Percentiles rank a stretch among this genome's conserved stretches.
Evolutionary conservation across 2,329 filamentous ascomycete genomes (phyloP).

Genomic region (Aaosphaeria pasadenensis): DNA sequence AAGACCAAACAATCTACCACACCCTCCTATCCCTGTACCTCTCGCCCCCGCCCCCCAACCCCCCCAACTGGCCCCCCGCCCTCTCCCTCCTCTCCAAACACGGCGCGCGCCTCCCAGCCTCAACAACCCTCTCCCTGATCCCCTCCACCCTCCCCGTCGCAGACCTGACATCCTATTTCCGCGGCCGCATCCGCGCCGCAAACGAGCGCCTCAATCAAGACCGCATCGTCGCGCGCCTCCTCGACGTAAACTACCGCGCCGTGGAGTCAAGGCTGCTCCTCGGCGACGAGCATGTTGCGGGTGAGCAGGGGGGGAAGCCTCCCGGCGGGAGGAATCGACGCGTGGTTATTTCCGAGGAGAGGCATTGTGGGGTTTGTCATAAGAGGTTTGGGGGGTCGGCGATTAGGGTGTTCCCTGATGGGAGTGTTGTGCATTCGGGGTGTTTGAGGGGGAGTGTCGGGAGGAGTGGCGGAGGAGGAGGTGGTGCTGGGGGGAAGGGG

Average conservation of each 20-base stretch:
- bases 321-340: constrained; percentile 58
- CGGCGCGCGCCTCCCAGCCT: constrained; percentile 84
- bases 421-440: constrained; percentile 49
- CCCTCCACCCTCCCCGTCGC: constrained; percentile 74
- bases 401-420: constrained; percentile 80
- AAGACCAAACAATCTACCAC: constrained; percentile 79
- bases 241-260: constrained; percentile 75
- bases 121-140: constrained; percentile 81
- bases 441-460: constrained; percentile 39
- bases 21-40: constrained; percentile 88
- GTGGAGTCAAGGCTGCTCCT: constrained; percentile 71
- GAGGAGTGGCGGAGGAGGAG: constrained; percentile 1
- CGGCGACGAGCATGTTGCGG: constrained; percentile 57
- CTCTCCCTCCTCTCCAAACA: constrained; percentile 87
- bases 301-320: constrained; percentile 49
- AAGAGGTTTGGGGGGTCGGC: constrained; percentile 90
- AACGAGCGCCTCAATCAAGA: constrained; percentile 80
- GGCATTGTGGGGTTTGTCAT: constrained; percentile 88
- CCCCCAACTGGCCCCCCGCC: constrained; percentile 73
- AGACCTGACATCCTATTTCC: constrained; percentile 86
- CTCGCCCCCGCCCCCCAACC: constrained; percentile 69
- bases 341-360: constrained; percentile 81
- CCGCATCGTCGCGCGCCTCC: constrained; percentile 71
- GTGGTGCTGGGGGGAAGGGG: too few species aligned
- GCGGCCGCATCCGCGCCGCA: constrained; percentile 80